phyloP scores from a whole-genome alignment of 257 asterid species.

The Ocimum tenuiflorum region DNA sequence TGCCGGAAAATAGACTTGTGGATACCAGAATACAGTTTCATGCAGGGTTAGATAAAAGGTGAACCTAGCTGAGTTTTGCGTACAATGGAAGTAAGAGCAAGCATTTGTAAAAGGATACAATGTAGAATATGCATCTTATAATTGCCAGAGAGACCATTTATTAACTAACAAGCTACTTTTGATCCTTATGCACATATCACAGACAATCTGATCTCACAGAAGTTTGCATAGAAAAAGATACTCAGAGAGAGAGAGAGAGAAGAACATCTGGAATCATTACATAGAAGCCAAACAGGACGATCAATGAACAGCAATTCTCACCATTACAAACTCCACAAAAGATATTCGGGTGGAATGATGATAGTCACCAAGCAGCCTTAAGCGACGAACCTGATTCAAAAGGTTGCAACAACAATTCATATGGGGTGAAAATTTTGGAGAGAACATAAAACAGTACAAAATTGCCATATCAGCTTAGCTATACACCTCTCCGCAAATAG shows the following conservation, averaged over 20 bases:
- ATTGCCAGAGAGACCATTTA: not conserved
- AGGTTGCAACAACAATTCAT: slow-evolving; percentile 1
- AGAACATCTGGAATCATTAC: not conserved
- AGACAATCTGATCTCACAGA: not conserved
- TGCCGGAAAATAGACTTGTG: not conserved
- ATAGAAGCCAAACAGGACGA: slow-evolving; percentile 9
- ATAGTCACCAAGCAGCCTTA: slow-evolving; percentile 94
- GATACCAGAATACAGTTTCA: not conserved
- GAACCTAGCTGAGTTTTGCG: not conserved
- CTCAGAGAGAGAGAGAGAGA: not conserved
- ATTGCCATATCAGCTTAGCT: not conserved
- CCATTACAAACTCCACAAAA: slow-evolving; percentile 94
- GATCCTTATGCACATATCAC: not conserved
- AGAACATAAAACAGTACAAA: not conserved
- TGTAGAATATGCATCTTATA: not conserved
- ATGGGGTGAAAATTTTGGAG: not conserved
- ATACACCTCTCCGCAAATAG: slow-evolving; percentile 57
- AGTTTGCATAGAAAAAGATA: not conserved
- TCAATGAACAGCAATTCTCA: slow-evolving; percentile 31
- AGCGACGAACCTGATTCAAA: slow-evolving; percentile 66
- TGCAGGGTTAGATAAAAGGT: not conserved
- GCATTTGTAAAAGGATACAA: not conserved
- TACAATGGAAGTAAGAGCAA: not conserved
- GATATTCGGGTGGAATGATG: slow-evolving; percentile 91
- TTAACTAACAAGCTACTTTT: not conserved